Base-by-base conservation (phyloP, 768 basidiomycete genomes). In the Tulasnella sp. region DNA sequence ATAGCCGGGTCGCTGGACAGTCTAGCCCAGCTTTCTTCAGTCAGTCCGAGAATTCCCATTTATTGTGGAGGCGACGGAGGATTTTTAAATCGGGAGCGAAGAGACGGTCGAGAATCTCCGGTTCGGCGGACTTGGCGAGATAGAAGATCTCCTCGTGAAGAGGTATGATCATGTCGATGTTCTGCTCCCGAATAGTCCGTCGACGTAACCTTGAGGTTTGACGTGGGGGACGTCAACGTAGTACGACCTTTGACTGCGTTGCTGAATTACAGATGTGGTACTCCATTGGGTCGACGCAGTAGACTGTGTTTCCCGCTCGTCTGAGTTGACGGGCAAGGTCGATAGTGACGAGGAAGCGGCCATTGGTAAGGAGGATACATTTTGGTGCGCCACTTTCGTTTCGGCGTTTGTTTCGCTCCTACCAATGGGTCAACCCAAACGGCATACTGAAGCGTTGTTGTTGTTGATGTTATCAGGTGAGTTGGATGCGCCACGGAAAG, bases 181-280 rank as follows among this genome's bases (percentile, higher is more conserved):
- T 31, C 17, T 52, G 54, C 67, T 71, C 68, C 9, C 31, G 39
- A 40, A 76, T 42, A 15, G 75, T 39, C 49, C 67, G 38, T 76
- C 34, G 68, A 76, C 37, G 68, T 76, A 76, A 49, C 75, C 75
- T n/a, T 45, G 31, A 19, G 75, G 42, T 17, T 76, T 42, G 42
- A 36, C 67, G 39, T 76, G 75, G 22, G 75, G 75, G 12, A 68
- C 75, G 29, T 67, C 67, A 22, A 76, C 58, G 39, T 76, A 69
- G 75, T 70, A 71, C 67, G 67, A 70, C 54, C 71, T 76, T 76
- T 76, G 38, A 76, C 75, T 3, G 75, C 68, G 68, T 68, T 70
- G 39, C 42, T 49, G 75, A 76, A 76, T 67, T 76, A 68, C 75
- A 76, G 68, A 76, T 31, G 75, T 76, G 75, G 69, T 76, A 70